These are phyloP conservation scores for Blastomyces percursus DNA, from an alignment of 2,329 filamentous ascomycete species.

Conservation along the genomic window DNA sequence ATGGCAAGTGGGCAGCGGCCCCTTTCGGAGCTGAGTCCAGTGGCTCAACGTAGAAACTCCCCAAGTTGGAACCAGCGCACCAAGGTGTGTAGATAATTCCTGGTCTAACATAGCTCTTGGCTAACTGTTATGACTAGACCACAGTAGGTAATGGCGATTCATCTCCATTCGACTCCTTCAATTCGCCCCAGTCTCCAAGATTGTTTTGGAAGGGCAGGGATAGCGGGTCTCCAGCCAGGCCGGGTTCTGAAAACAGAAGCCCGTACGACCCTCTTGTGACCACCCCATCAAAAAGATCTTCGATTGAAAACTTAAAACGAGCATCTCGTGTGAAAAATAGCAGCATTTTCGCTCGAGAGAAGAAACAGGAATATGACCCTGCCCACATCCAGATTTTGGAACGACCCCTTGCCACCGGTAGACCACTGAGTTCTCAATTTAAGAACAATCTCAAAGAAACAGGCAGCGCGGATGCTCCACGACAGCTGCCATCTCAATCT, in stretches of 20 bases:
- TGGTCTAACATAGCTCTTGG: conserved; percentile 3
- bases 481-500: conserved; percentile 14
- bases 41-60: conserved; percentile 79
- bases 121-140: conserved; percentile 13
- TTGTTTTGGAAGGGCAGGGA: conserved; percentile 79
- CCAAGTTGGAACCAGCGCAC: conserved; percentile 71
- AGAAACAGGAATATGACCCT: conserved; percentile 86
- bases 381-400: conserved; percentile 65
- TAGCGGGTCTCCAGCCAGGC: conserved; percentile 54
- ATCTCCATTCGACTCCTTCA: conserved; percentile 69
- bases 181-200: conserved; percentile 57
- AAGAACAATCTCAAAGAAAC: conserved; percentile 59
- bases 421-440: conserved; percentile 47
- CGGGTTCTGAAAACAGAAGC: conserved; percentile 57
- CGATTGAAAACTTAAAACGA: conserved; percentile 89
- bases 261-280: conserved; percentile 51
- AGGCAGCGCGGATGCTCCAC: conserved; percentile 24
- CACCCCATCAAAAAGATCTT: conserved; percentile 69
- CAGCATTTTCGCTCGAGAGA: conserved; percentile 88
- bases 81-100: conserved; percentile 46
- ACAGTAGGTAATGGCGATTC: conserved; percentile 58
- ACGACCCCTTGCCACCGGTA: conserved; percentile 59
- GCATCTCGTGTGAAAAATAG: conserved; percentile 96
- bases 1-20: conserved; percentile 53
- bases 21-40: conserved; percentile 78